Percentiles rank a stretch among this genome's conserved stretches.
Evolutionary conservation across 192 early-diverging fungal genomes (phyloP).

Genomic region (Mortierella hygrophila): DNA sequence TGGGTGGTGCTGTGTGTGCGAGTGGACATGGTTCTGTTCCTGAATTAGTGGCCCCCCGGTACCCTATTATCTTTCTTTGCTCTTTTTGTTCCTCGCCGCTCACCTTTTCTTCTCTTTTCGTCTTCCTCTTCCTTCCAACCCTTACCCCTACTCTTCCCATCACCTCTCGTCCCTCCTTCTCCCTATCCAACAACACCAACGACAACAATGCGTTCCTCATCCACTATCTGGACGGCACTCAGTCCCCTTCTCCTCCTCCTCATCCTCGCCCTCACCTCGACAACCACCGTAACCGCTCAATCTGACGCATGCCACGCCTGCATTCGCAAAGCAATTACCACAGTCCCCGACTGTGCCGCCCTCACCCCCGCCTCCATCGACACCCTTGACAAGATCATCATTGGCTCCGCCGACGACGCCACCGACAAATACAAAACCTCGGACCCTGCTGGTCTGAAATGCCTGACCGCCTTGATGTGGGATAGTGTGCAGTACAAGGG

Average conservation of each 20-base stretch:
- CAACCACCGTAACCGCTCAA: constrained; percentile 12
- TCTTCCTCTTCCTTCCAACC: neutral
- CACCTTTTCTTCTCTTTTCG: neutral
- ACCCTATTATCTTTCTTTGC: neutral
- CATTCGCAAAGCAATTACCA: constrained; percentile 26
- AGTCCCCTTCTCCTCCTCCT: constrained; percentile 5
- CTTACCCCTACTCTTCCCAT: neutral
- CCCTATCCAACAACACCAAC: neutral
- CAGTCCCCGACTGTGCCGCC: constrained; percentile 8
- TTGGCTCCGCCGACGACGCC: neutral
- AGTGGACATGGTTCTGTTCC: neutral
- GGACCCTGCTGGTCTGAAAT: constrained; percentile 19
- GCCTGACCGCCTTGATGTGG: constrained; percentile 41
- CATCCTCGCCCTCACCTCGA: constrained; percentile 8
- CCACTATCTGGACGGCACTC: neutral
- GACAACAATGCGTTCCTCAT: constrained; percentile 23
- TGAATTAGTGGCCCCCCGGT: neutral
- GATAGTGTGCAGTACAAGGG: constrained; percentile 46
- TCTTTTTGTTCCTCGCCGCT: neutral
- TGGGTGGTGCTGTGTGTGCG: neutral
- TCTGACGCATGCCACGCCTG: constrained; percentile 27
- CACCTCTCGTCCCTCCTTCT: neutral
- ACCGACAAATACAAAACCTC: constrained; percentile 4
- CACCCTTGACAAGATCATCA: constrained; percentile 28
- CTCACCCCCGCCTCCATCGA: constrained; percentile 13